Evolutionary conservation across 192 early-diverging fungal genomes (phyloP).

Genomic region (Chytriomyces confervae): DNA sequence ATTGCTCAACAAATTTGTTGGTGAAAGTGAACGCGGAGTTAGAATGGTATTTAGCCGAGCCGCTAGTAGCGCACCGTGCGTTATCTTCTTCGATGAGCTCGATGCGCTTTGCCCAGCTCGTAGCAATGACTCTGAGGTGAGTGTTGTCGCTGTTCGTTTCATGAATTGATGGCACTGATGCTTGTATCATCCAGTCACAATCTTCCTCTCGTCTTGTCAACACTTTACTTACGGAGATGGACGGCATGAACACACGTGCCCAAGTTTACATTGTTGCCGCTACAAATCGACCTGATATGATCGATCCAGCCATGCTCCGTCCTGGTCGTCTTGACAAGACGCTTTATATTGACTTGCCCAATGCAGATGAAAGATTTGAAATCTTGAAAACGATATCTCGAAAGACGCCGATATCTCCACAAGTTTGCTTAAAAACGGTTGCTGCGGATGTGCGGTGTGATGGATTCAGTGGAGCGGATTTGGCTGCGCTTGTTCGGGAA

Average conservation of each 20-base stretch:
- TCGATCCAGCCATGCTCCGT: slow-evolving; percentile 97
- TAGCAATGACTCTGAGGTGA: slow-evolving; percentile 86
- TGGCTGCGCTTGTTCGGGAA: slow-evolving; percentile 61
- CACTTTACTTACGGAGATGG: slow-evolving; percentile 94
- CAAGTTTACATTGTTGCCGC: slow-evolving; percentile 97
- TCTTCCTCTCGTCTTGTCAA: slow-evolving; percentile 94
- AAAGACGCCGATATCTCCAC: slow-evolving; percentile 14
- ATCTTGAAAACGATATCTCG: slow-evolving; percentile 82
- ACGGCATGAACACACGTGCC: slow-evolving; percentile 88
- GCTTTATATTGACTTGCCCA: slow-evolving; percentile 97
- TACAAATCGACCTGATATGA: slow-evolving; percentile 96
- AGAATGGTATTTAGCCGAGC: slow-evolving; percentile 95
- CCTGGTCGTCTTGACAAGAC: slow-evolving; percentile 95
- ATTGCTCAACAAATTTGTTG: slow-evolving; percentile 98
- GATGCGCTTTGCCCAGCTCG: slow-evolving; percentile 88
- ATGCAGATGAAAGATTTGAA: slow-evolving; percentile 75
- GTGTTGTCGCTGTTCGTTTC: slow-evolving; percentile 29
- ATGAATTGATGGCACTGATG: slow-evolving; percentile 5
- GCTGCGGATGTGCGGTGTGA: slow-evolving; percentile 55
- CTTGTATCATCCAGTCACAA: slow-evolving; percentile 65
- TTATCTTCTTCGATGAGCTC: slow-evolving; percentile 98
- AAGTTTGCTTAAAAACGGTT: slow-evolving; percentile 55
- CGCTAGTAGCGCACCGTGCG: slow-evolving; percentile 89
- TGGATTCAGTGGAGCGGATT: slow-evolving; percentile 67
- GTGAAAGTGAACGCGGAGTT: slow-evolving; percentile 96